phyloP scores from a whole-genome alignment of 1,284 basidiomycete genomes.

The Ganoderma lingzhi region DNA sequence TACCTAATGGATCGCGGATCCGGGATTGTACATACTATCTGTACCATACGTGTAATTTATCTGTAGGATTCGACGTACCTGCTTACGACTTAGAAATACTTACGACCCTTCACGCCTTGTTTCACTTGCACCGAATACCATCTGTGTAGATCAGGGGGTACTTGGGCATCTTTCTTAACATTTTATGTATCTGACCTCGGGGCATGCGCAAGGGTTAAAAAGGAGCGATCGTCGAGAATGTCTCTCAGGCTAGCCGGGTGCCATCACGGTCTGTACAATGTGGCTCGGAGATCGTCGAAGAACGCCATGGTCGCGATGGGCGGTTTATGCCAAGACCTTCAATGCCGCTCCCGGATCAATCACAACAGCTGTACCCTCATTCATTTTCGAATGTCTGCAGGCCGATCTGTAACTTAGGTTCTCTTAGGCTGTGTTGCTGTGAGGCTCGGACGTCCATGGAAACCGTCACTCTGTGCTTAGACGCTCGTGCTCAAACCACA shows the following conservation, averaged over 20 bases:
- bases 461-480: neutral
- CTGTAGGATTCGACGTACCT: conserved; percentile 22
- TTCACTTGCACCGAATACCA: neutral
- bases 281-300: no score
- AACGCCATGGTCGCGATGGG: no score
- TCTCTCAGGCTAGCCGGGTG: no score
- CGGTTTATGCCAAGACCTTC: no score
- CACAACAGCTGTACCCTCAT: no score
- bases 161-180: neutral
- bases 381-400: no score
- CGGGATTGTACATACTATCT: conserved; percentile 25
- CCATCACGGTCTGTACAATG: no score
- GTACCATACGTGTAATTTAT: conserved; percentile 32
- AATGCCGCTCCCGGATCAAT: no score
- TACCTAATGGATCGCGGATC: conserved; percentile 21
- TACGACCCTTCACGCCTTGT: neutral
- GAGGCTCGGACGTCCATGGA: neutral
- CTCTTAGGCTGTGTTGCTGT: no score
- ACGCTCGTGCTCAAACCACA: neutral
- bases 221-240: neutral
- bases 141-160: neutral
- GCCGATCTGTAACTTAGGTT: no score
- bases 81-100: neutral
- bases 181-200: neutral
- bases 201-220: neutral